Evolutionary conservation across 345 rosid genomes (phyloP).

Genomic region (Eucalyptus sideroxylon): DNA sequence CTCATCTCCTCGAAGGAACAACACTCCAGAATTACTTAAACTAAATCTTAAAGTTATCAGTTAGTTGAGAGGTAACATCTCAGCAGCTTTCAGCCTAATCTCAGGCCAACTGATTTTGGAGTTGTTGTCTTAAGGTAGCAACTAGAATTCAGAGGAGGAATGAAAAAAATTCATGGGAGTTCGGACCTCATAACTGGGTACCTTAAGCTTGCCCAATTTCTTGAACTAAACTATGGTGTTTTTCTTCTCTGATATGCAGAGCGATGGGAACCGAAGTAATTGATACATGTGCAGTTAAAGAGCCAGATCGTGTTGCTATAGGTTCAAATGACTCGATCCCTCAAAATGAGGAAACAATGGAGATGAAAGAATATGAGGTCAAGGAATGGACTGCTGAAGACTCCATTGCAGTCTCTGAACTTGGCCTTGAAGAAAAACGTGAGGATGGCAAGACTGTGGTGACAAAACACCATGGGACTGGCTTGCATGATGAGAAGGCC

Average conservation of each 20-base stretch:
- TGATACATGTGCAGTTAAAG: neutral
- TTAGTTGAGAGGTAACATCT: neutral
- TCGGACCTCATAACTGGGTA: neutral
- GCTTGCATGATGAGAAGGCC: constrained; percentile 1
- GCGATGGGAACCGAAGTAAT: neutral
- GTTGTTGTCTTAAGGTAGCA: neutral
- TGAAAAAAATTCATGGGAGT: neutral
- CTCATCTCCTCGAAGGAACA: neutral
- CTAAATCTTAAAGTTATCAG: neutral
- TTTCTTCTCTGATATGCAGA: neutral
- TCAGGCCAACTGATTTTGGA: neutral
- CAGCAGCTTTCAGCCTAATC: neutral
- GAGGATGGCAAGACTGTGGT: constrained; percentile 1
- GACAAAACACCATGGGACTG: constrained; percentile 7
- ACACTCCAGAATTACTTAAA: neutral
- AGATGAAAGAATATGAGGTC: constrained; percentile 42
- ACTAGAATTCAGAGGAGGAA: neutral
- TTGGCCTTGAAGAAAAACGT: constrained; percentile 1
- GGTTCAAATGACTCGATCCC: neutral
- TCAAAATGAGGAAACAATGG: constrained; percentile 11
- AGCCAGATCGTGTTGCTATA: neutral
- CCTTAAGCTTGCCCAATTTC: neutral
- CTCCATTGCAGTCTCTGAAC: neutral
- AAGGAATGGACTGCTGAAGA: constrained; percentile 34
- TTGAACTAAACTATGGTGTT: neutral